These are phyloP conservation scores for Phytopythium cucurbitacearum DNA, from an alignment of 352 stramenopile genomes.

Conservation along the genomic window DNA sequence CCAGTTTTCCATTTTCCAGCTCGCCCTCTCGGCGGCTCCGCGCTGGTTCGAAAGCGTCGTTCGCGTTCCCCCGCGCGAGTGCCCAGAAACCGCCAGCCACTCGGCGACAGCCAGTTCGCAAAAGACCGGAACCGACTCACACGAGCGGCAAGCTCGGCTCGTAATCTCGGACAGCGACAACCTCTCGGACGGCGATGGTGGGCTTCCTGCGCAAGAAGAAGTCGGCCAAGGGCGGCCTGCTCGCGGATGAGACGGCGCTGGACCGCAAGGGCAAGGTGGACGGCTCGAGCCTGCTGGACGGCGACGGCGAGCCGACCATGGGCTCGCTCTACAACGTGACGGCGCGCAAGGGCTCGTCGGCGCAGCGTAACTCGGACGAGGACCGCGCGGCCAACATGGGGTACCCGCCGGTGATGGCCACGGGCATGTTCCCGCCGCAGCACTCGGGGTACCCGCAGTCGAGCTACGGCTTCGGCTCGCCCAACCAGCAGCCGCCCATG, in stretches of 20 bases:
- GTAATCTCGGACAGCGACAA: background rate
- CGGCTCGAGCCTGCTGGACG: constrained; percentile 76
- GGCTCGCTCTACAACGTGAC: constrained; percentile 67
- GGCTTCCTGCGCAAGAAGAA: constrained; percentile 87
- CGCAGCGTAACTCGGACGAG: constrained; percentile 56
- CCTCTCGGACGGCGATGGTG: constrained; percentile 32
- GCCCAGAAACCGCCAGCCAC: no score
- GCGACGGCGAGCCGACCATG: constrained; percentile 71
- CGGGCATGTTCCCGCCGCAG: constrained; percentile 45
- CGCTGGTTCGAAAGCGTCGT: no score
- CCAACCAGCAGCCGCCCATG: constrained; percentile 16
- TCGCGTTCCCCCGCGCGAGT: no score
- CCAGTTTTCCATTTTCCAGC: no score
- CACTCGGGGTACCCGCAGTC: constrained; percentile 36
- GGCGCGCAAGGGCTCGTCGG: constrained; percentile 22
- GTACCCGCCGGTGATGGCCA: constrained; percentile 44
- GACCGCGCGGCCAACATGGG: constrained; percentile 24
- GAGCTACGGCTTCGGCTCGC: constrained; percentile 16
- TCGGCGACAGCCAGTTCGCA: no score
- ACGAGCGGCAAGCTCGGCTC: background rate
- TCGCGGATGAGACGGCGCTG: constrained; percentile 68
- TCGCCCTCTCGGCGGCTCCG: no score
- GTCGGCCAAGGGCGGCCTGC: constrained; percentile 50
- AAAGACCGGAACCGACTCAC: no score
- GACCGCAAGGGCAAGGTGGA: constrained; percentile 85